Evolutionary conservation across 116 monocot genomes (phyloP).

Genomic region (Trichopus zeylanicus): DNA sequence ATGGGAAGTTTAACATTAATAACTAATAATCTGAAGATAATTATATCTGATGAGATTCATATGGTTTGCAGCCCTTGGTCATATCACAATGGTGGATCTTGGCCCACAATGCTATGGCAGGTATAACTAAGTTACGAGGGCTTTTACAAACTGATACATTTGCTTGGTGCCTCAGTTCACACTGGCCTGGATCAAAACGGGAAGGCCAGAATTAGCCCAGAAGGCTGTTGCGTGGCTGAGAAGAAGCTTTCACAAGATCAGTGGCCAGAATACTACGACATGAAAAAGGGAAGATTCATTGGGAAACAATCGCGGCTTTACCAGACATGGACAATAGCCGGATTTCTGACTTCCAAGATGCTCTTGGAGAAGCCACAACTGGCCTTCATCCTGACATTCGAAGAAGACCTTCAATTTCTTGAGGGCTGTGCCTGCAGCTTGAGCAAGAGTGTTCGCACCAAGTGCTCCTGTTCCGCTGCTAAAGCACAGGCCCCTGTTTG

Average conservation of each 20-base stretch:
- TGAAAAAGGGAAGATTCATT: constrained; percentile 44
- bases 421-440: constrained; percentile 50
- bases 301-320: constrained; percentile 57
- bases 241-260: constrained; percentile 46
- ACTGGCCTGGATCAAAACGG: constrained; percentile 86
- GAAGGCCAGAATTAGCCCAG: constrained; percentile 62
- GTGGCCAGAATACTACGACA: constrained; percentile 74
- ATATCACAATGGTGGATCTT: constrained; percentile 38
- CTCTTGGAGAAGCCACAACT: constrained; percentile 48
- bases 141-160: background rate
- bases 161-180: constrained; percentile 47
- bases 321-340: constrained; percentile 66
- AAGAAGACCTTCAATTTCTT: constrained; percentile 57
- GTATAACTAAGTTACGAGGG: constrained; percentile 30
- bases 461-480: constrained; percentile 40
- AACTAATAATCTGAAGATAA: background rate
- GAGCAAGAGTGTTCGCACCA: constrained; percentile 24
- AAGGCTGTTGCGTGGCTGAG: constrained; percentile 64
- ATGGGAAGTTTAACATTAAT: background rate
- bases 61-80: constrained; percentile 59
- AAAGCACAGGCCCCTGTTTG: constrained; percentile 23
- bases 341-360: constrained; percentile 51
- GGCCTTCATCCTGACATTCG: constrained; percentile 48
- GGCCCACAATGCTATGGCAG: constrained; percentile 93
- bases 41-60: no score